Evolutionary conservation across 495 filamentous ascomycete species (phyloP), one percentile per base, ranked within the genome.

Genomic region (Apiosordaria backusii): DNA sequence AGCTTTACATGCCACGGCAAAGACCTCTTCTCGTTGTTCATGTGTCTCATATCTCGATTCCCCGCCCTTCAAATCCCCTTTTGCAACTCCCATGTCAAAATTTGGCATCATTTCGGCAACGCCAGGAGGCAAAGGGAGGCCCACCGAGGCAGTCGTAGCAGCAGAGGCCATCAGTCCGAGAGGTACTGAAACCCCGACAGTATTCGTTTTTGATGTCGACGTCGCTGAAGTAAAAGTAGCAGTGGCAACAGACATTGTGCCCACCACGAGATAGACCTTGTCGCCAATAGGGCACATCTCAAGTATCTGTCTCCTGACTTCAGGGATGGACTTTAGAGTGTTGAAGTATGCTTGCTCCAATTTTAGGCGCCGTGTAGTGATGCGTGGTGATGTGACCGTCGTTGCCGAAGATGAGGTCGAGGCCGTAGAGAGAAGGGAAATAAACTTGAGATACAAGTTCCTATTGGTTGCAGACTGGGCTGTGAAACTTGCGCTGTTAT

Each of bases 1-100:
- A 19, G 52, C 45, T 24, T 62, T 62, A 4, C 40, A 52, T 16
- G 61, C 61, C 19, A 62, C 24, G 9, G 45, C 61, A 62, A 62
- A 62, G 16, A 52, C 60, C 40, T 62, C 60, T 23, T 23, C 35
- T 35, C 60, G 0, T 24, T 22, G 29, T 50, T 40, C 16, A 40
- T 40, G 50, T 29, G n/a, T 40, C 40, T 29, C 10, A 19, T 52
- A 23, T 15, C 7, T 40, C 35, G 4, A 3, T 50, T 4, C 35
- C 13, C 10, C 22, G n/a, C n/a, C n/a, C n/a, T n/a, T n/a, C n/a
- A n/a, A n/a, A 26, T 3, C 27, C 18, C 27, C 10, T 40, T 10
- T n/a, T n/a, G 50, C 29, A 26, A 10, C 60, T 4, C 5, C 60
- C n/a, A n/a, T n/a, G 26, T 61, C 60, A 10, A 21, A 3, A 50